Evolutionary conservation across 352 stramenopile genomes (phyloP), one percentile per base, ranked within the genome.

Genomic region (Elongisporangium undulatum): DNA sequence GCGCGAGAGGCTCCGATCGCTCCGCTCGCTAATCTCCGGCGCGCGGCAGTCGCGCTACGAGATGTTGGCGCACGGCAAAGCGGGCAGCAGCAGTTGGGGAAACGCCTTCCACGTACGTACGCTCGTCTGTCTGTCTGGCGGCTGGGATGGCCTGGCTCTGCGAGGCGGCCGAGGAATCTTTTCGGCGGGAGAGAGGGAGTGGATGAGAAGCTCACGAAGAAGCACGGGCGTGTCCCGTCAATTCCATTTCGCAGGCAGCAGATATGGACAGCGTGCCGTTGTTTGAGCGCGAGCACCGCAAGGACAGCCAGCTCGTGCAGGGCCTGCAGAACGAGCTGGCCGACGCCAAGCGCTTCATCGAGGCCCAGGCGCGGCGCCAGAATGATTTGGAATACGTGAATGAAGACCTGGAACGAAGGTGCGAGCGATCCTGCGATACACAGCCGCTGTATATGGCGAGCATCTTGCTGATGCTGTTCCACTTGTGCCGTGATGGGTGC

Each of bases 331-430:
- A 87, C 61, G 86, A 95, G 62, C 72, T 95, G 49, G 73, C 82
- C 19, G 86, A 95, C 58, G 82, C 83, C 58, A 93, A 93, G 75
- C 84, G 83, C 59, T 89, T 92, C 58, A 68, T 93, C 29, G 86
- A 93, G 62, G 82, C 80, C 50, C 86, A 95, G 64, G 84, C 83
- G 49, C 63, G 82, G 10, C 82, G 84, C 51, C 86, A 93, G 66
- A 93, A 93, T 61, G 86, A 95, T 57, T 70, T 95, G 34, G 86
- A 93, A 58, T 92, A 92, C 53, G 84, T 95, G 58, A 93, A 93
- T 58, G 86, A 95, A 58, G 86, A 95, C 55, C 71, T 95, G 39
- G 86, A 95, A 59, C 80, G 84, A 15, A 74, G 86, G 68, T 82
- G 54, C 51, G 7, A 29, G 54, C 51, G 7, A 29, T 49, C 21